phyloP scores from a whole-genome alignment of 2,329 filamentous ascomycete species.

The Chrysoporthe deuterocubensis region DNA sequence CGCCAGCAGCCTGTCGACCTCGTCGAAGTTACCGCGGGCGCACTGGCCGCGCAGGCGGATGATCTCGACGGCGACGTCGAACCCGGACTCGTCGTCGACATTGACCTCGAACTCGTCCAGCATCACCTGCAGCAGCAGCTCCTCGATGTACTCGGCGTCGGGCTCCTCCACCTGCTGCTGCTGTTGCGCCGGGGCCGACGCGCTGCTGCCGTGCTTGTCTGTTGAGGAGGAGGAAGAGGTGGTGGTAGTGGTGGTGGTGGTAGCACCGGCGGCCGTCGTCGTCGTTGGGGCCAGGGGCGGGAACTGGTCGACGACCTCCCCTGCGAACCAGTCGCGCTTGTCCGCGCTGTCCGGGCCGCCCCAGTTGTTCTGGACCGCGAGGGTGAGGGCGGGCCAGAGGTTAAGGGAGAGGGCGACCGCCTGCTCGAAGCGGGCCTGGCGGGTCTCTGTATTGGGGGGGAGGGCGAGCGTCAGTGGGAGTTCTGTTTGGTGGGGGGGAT shows the following conservation, averaged over 20 bases:
- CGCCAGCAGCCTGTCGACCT: slow-evolving; percentile 65
- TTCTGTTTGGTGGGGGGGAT: not conserved
- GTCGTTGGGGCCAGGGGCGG: slow-evolving; percentile 55
- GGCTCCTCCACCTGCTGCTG: slow-evolving; percentile 51
- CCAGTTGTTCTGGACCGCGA: slow-evolving; percentile 87
- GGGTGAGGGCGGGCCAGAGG: slow-evolving; percentile 84
- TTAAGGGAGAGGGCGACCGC: slow-evolving; percentile 83
- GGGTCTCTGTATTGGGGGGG: slow-evolving; percentile 48
- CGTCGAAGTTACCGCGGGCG: slow-evolving; percentile 66
- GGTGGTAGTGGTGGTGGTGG: slow-evolving; percentile 38
- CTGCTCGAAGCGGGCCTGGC: slow-evolving; percentile 77
- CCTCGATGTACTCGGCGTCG: slow-evolving; percentile 80
- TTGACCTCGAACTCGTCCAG: slow-evolving; percentile 94
- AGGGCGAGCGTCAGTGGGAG: not conserved
- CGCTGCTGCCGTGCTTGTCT: slow-evolving; percentile 29
- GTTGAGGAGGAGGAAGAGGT: slow-evolving; percentile 55
- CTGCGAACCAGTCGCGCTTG: slow-evolving; percentile 97
- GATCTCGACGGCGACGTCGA: slow-evolving; percentile 73
- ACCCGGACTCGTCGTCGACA: slow-evolving; percentile 86
- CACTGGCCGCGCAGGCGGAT: slow-evolving; percentile 69
- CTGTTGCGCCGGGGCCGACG: slow-evolving; percentile 31
- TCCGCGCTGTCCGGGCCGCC: slow-evolving; percentile 81
- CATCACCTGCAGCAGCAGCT: slow-evolving; percentile 86
- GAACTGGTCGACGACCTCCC: slow-evolving; percentile 82
- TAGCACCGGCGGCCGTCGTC: too few species aligned